These are phyloP conservation scores for Penicillium samsonianum DNA, from an alignment of 495 filamentous ascomycete species.

Conservation along the genomic window DNA sequence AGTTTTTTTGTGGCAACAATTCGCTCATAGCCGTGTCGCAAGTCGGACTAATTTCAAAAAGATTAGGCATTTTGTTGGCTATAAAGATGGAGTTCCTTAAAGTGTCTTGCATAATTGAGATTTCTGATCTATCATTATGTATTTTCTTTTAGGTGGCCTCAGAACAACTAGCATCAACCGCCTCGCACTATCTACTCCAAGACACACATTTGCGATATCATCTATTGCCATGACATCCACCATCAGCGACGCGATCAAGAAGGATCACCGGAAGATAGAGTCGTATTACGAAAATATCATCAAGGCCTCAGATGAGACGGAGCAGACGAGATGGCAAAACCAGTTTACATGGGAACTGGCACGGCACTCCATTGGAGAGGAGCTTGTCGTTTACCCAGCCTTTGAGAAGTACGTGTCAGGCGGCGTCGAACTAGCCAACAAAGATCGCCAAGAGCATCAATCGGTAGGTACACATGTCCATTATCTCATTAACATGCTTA, in stretches of 20 bases:
- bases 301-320: slow-evolving; percentile 44
- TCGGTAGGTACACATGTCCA: slow-evolving; percentile 30
- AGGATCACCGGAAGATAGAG: slow-evolving; percentile 65
- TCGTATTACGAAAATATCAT: slow-evolving; percentile 57
- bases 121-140: too few species aligned
- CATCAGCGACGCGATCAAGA: slow-evolving; percentile 38
- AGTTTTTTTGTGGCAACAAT: too few species aligned
- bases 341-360: slow-evolving; percentile 69
- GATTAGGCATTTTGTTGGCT: too few species aligned
- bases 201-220: not conserved
- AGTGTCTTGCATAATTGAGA: too few species aligned
- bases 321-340: slow-evolving; percentile 58
- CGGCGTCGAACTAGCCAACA: slow-evolving; percentile 56
- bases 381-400: slow-evolving; percentile 66
- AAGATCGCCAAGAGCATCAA: slow-evolving; percentile 61
- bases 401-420: slow-evolving; percentile 59
- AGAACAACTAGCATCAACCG: too few species aligned
- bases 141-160: too few species aligned
- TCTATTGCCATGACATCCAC: not conserved
- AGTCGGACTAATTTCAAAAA: too few species aligned
- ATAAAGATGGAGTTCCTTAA: too few species aligned
- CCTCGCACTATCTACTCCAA: too few species aligned
- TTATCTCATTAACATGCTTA: not conserved
- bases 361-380: slow-evolving; percentile 60
- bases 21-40: too few species aligned